Base-by-base conservation (phyloP, 2,329 filamentous ascomycete species). In the Epicoccum sorghinum region DNA sequence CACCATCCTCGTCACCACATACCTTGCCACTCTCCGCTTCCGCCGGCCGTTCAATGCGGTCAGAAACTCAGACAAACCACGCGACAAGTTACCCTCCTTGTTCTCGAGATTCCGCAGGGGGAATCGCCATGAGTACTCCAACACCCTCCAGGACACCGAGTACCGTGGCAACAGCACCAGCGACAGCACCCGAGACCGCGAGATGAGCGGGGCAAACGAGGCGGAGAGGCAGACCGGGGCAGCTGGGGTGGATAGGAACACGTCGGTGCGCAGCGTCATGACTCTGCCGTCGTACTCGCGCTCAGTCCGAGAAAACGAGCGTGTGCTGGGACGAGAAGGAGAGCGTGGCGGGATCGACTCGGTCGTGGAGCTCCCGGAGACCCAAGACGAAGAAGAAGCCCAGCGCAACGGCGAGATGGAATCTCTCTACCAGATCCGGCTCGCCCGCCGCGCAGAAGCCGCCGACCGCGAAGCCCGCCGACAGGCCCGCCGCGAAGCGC, bases 371-470 rank as follows among this genome's bases (percentile, higher is more conserved):
- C 86, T 90, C 61, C 93, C 93, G 0, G 88, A 90, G 68, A 91
- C 89, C 0, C 83, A 80, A 7, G 90, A 96, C 46, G 89, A 92
- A 48, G 86, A 96, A 61, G 91, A 96, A 71, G 76, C 78, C 2
- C 79, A 91, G 47, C 84, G 95, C 10, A 92, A 98, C 59, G 86
- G 91, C 25, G 91, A 97, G 73, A 98, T 98, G 95, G 90, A 95
- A 58, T 86, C 90, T 0, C 76, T 98, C 36, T 98, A 96, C 73
- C 91, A 96, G 73, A 93, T 98, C 55, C 88, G 95, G 10, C 71
- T 90, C 10, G 86, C 90, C 14, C 85, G 95, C 48, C 85, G 93
- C 46, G 82, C 85, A 51, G 89, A 96, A 71, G 82, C 88, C 35
- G 85, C 86, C 4, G 91, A 95, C 58, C 86, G 91, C 4, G 90